Evolutionary conservation across 768 basidiomycete species (phyloP).

Genomic region (Naganishia vishniacii): DNA sequence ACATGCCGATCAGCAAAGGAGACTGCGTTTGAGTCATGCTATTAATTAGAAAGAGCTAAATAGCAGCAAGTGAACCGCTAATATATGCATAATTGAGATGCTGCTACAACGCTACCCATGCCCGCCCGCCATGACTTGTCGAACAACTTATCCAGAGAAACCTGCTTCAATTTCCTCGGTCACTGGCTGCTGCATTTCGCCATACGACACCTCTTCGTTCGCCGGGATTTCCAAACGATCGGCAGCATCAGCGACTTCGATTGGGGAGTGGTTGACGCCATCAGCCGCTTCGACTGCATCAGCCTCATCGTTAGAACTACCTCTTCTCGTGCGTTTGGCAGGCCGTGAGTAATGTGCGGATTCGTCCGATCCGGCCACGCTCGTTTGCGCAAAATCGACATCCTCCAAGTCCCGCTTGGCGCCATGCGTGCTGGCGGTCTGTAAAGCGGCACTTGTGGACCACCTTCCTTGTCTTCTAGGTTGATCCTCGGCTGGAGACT

Average conservation of each 20-base stretch:
- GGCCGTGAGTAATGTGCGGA: not conserved
- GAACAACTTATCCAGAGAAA: too few relatives aligned
- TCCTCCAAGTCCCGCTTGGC: slow-evolving; percentile 9
- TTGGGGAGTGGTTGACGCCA: not conserved
- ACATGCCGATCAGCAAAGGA: slow-evolving; percentile 6
- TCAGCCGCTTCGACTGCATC: not conserved
- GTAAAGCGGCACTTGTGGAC: slow-evolving; percentile 6
- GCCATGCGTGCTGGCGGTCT: slow-evolving; percentile 1
- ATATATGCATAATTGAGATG: not conserved
- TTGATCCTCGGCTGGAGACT: not conserved
- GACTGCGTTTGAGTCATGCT: not conserved
- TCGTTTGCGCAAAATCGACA: not conserved
- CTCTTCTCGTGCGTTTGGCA: slow-evolving; percentile 1
- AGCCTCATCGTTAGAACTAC: not conserved
- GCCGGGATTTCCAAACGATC: not conserved
- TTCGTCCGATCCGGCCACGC: too few relatives aligned
- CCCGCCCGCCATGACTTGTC: not conserved
- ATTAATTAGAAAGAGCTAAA: not conserved
- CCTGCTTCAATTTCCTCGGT: not conserved
- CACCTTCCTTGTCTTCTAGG: not conserved
- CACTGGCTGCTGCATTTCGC: not conserved
- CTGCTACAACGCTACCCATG: not conserved
- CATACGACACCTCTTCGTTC: not conserved
- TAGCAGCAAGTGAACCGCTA: too few relatives aligned
- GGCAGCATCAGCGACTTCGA: not conserved